Conservation (phyloP, 2,329 filamentous ascomycete genomes). For the Knoxdaviesia capensis region DNA sequence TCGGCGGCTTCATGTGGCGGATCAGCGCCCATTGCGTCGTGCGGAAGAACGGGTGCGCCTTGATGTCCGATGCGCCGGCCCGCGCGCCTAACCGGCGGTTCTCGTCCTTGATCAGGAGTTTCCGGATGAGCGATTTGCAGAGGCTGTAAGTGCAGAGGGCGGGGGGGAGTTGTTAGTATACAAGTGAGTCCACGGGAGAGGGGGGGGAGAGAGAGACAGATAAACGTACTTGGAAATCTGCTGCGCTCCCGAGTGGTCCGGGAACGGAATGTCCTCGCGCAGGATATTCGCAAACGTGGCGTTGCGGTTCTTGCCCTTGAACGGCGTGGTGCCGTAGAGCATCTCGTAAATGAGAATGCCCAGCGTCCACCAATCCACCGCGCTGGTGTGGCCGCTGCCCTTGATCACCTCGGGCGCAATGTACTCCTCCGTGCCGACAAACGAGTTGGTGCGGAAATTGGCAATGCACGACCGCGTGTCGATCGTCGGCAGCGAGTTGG, state of each 20-base stretch:
- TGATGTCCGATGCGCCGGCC: conserved; percentile 91
- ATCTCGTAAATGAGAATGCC: conserved; percentile 97
- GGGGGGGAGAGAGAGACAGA: background rate
- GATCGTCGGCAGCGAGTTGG: conserved; percentile 80
- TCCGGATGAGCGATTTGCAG: conserved; percentile 91
- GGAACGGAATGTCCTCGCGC: conserved; percentile 87
- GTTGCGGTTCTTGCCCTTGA: conserved; percentile 98
- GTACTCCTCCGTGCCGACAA: conserved; percentile 96
- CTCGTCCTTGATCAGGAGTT: conserved; percentile 95
- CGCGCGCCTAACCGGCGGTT: conserved; percentile 81
- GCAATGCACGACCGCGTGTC: conserved; percentile 97
- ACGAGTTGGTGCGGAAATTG: conserved; percentile 95
- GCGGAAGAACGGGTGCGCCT: conserved; percentile 88
- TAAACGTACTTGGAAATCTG: conserved; percentile 73
- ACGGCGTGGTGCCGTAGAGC: conserved; percentile 94
- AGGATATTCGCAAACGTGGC: conserved; percentile 96
- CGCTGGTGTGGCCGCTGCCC: conserved; percentile 92
- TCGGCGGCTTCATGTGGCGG: conserved; percentile 93
- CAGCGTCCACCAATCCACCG: conserved; percentile 98
- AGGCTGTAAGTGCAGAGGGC: conserved; percentile 31
- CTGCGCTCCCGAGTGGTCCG: conserved; percentile 65
- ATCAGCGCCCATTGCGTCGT: conserved; percentile 93
- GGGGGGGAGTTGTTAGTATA: conserved; percentile 4
- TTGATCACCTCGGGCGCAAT: conserved; percentile 98
- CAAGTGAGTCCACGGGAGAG: background rate